Evolutionary conservation across 2,329 filamentous ascomycete species (phyloP).

Genomic region (Exophiala alcalophila): DNA sequence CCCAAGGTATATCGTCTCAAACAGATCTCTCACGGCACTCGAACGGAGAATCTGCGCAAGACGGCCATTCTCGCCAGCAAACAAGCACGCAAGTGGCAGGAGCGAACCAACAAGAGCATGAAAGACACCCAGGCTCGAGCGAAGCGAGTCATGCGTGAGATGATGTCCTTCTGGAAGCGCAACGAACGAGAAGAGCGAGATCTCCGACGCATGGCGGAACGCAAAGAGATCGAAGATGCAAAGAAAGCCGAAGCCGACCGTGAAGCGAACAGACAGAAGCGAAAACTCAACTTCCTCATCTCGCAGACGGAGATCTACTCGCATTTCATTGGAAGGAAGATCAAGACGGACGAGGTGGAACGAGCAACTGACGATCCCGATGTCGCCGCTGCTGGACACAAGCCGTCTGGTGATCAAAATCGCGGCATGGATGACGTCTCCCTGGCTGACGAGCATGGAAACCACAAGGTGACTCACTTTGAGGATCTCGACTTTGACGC

Average conservation of each 20-base stretch:
- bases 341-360: constrained; percentile 95
- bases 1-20: constrained; percentile 90
- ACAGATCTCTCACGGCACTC: constrained; percentile 77
- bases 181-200: constrained; percentile 98
- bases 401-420: constrained; percentile 40
- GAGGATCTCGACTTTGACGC: constrained; percentile 94
- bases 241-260: constrained; percentile 96
- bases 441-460: constrained; percentile 46
- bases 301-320: constrained; percentile 98
- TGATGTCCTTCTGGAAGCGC: constrained; percentile 99
- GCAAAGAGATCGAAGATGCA: constrained; percentile 92
- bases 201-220: constrained; percentile 87
- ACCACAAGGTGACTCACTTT: constrained; percentile 80
- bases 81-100: constrained; percentile 94
- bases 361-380: constrained; percentile 79
- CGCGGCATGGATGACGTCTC: constrained; percentile 50
- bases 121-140: constrained; percentile 96
- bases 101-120: constrained; percentile 95
- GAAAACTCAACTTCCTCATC: constrained; percentile 98
- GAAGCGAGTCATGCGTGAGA: constrained; percentile 98
- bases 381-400: constrained; percentile 50
- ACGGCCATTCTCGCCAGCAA: constrained; percentile 95
- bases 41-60: constrained; percentile 95
- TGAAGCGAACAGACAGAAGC: constrained; percentile 94
- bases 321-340: constrained; percentile 99